phyloP scores from a whole-genome alignment of 176 grass and related monocot species.

The Lolium multiflorum region DNA sequence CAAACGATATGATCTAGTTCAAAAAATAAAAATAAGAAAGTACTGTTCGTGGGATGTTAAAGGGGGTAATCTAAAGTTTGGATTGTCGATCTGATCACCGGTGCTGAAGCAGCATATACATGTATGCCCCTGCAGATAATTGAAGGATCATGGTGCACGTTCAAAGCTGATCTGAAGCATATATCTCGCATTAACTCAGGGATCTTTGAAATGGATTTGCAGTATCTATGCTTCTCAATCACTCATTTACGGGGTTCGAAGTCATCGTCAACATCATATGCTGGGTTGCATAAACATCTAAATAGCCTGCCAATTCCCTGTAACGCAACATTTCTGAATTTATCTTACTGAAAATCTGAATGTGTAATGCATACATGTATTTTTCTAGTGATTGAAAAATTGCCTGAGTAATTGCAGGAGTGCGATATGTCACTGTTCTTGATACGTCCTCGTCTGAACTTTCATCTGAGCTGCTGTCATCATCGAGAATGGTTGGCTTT shows the following conservation, averaged over 20 bases:
- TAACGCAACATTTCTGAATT: constrained; percentile 14
- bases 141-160: constrained; percentile 30
- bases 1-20: constrained; percentile 28
- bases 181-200: constrained; percentile 31
- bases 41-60: constrained; percentile 21
- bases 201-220: not conserved
- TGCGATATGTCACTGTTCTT: constrained; percentile 63
- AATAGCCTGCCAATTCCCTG: constrained; percentile 98
- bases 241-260: constrained; percentile 67
- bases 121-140: constrained; percentile 20
- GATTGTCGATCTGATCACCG: constrained; percentile 16
- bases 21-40: not conserved
- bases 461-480: constrained; percentile 75
- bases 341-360: constrained; percentile 5
- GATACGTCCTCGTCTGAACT: constrained; percentile 81
- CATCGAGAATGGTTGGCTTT: constrained; percentile 74
- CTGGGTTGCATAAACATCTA: constrained; percentile 95
- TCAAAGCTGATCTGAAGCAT: constrained; percentile 38
- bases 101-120: constrained; percentile 48
- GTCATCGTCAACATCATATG: constrained; percentile 97
- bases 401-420: constrained; percentile 95
- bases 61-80: constrained; percentile 2
- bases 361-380: not conserved
- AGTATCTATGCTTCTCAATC: not conserved
- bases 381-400: constrained; percentile 11